Evolutionary conservation across 208 protist genomes (phyloP).

Genomic region (Leishmania tarentolae): DNA sequence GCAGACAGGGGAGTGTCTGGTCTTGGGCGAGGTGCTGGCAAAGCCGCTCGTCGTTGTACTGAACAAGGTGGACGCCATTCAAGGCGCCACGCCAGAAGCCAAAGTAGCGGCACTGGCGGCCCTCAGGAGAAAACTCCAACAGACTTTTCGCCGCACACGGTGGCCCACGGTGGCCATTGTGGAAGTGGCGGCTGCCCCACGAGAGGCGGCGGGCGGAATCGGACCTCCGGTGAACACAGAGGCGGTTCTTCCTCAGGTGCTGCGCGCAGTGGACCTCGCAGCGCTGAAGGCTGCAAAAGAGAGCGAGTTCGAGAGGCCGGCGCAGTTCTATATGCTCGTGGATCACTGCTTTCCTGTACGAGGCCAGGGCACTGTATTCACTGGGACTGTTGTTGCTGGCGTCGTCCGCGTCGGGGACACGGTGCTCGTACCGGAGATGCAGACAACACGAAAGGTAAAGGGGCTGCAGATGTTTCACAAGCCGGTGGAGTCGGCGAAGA

Average conservation of each 20-base stretch:
- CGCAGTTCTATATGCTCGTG: slow-evolving; percentile 93
- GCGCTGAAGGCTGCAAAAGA: slow-evolving; percentile 25
- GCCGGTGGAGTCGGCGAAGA: slow-evolving; percentile 66
- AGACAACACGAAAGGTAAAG: slow-evolving; percentile 87
- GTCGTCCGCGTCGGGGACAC: slow-evolving; percentile 74
- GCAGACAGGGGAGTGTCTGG: slow-evolving; percentile 97
- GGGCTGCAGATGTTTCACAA: slow-evolving; percentile 95
- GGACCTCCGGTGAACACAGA: slow-evolving; percentile 35
- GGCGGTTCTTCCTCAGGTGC: slow-evolving; percentile 42
- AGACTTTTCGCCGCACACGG: slow-evolving; percentile 72
- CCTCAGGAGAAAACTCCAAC: slow-evolving; percentile 48
- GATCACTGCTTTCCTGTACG: slow-evolving; percentile 99
- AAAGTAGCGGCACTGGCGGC: slow-evolving; percentile 44
- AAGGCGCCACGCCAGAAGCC: slow-evolving; percentile 31
- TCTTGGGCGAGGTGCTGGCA: slow-evolving; percentile 77
- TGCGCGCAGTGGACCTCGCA: slow-evolving; percentile 34
- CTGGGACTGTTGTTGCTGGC: slow-evolving; percentile 95
- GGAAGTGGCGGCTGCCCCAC: slow-evolving; percentile 66
- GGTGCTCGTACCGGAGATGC: slow-evolving; percentile 90
- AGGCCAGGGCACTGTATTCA: slow-evolving; percentile 96
- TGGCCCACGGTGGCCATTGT: slow-evolving; percentile 76
- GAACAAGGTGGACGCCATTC: slow-evolving; percentile 96
- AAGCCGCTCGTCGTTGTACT: slow-evolving; percentile 94
- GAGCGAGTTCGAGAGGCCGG: slow-evolving; percentile 10
- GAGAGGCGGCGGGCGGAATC: slow-evolving; percentile 10